These are phyloP conservation scores for Candida ascalaphidarum DNA, from an alignment of 805 yeast species.

Conservation along the genomic window DNA sequence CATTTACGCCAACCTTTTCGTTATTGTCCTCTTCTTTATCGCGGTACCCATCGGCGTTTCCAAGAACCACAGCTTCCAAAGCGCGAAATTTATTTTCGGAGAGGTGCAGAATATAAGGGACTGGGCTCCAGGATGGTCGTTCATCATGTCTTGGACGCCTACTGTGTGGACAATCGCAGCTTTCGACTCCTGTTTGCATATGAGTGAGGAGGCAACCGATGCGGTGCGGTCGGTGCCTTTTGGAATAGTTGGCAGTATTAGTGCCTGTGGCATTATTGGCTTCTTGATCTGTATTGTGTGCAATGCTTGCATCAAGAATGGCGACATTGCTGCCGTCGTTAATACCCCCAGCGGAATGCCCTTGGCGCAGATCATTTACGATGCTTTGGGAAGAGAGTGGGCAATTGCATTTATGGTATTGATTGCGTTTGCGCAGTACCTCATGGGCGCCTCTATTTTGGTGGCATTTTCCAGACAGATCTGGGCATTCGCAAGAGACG, in stretches of 20 bases:
- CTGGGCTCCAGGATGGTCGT: constrained; percentile 55
- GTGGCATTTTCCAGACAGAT: constrained; percentile 63
- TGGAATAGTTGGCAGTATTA: constrained; percentile 53
- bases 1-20: constrained; percentile 42
- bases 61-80: constrained; percentile 33
- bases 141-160: constrained; percentile 50
- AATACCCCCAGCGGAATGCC: constrained; percentile 42
- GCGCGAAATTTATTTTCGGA: constrained; percentile 50
- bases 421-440: constrained; percentile 51
- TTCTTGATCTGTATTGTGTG: constrained; percentile 45
- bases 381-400: constrained; percentile 57
- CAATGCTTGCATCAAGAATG: constrained; percentile 46
- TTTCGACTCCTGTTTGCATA: constrained; percentile 64
- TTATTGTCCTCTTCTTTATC: constrained; percentile 48
- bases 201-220: constrained; percentile 62
- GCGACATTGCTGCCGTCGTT: constrained; percentile 15
- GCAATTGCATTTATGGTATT: constrained; percentile 56
- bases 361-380: constrained; percentile 55
- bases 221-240: constrained; percentile 57
- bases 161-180: constrained; percentile 72
- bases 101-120: constrained; percentile 39
- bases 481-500: constrained; percentile 73
- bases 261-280: constrained; percentile 52
- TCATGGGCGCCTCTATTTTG: constrained; percentile 57
- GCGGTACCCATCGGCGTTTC: constrained; percentile 57